A percentile compares a stretch with the other conserved stretches of the same genome.
Evolutionary conservation across 495 filamentous ascomycete genomes (phyloP).

Genomic region (Lepraria neglecta): DNA sequence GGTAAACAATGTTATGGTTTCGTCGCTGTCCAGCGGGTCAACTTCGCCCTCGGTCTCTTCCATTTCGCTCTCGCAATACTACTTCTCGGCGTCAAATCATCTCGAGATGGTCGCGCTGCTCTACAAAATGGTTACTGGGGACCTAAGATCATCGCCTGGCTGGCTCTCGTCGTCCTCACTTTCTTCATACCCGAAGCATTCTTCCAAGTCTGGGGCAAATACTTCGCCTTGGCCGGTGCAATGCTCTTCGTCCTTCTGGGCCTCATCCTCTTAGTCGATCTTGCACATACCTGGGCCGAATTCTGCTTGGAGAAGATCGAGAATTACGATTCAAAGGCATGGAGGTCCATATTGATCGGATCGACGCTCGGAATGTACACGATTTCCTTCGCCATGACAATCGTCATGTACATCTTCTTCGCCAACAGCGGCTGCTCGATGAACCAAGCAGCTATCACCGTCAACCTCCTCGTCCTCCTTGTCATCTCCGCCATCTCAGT

Average conservation of each 20-base stretch:
- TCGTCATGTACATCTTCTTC: slow-evolving; percentile 97
- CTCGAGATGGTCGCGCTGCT: slow-evolving; percentile 78
- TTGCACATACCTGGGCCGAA: slow-evolving; percentile 97
- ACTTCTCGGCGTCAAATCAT: slow-evolving; percentile 76
- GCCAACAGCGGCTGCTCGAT: slow-evolving; percentile 75
- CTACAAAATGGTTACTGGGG: slow-evolving; percentile 97
- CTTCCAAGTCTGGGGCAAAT: slow-evolving; percentile 95
- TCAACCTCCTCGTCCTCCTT: slow-evolving; percentile 79
- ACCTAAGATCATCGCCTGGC: slow-evolving; percentile 77
- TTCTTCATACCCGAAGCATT: slow-evolving; percentile 94
- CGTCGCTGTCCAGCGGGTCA: slow-evolving; percentile 93
- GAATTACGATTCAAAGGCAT: slow-evolving; percentile 71
- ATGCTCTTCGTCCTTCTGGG: slow-evolving; percentile 93
- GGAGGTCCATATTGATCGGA: slow-evolving; percentile 81
- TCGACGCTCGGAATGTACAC: slow-evolving; percentile 94
- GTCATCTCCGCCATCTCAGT: slow-evolving; percentile 77
- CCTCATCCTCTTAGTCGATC: slow-evolving; percentile 84
- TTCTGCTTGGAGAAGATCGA: slow-evolving; percentile 93
- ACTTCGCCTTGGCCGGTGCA: slow-evolving; percentile 79
- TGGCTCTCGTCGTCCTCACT: slow-evolving; percentile 76
- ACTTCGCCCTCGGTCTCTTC: slow-evolving; percentile 92
- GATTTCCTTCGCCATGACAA: slow-evolving; percentile 81
- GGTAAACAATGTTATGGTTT: slow-evolving; percentile 91
- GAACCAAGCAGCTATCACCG: slow-evolving; percentile 77
- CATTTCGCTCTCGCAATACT: slow-evolving; percentile 78